phyloP scores from a whole-genome alignment of 2,329 filamentous ascomycete genomes.

The Penicillium corylophilum region DNA sequence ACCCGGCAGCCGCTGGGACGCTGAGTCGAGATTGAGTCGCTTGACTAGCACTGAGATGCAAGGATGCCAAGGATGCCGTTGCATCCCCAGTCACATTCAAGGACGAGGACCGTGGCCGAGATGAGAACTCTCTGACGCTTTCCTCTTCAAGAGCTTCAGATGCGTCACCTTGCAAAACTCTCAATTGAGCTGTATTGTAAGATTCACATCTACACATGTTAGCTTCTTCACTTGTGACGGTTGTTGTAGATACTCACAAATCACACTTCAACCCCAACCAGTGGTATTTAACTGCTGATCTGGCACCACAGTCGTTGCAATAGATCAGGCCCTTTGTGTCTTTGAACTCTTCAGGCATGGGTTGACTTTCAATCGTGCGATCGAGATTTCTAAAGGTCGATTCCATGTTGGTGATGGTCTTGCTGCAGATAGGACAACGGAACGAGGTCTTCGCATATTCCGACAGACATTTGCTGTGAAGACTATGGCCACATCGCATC shows the following conservation, averaged over 20 bases:
- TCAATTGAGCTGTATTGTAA: slow-evolving; percentile 48
- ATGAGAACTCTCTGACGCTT: slow-evolving; percentile 15
- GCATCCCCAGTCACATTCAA: slow-evolving; percentile 26
- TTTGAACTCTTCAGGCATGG: slow-evolving; percentile 83
- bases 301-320: slow-evolving; percentile 92
- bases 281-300: slow-evolving; percentile 83
- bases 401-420: slow-evolving; percentile 97
- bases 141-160: slow-evolving; percentile 26
- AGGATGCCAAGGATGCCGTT: slow-evolving; percentile 22
- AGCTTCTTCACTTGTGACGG: slow-evolving; percentile 3
- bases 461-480: slow-evolving; percentile 85
- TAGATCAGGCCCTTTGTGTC: slow-evolving; percentile 79
- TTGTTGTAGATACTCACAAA: slow-evolving; percentile 39
- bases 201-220: slow-evolving; percentile 42
- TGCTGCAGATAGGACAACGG: slow-evolving; percentile 94
- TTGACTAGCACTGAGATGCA: slow-evolving; percentile 32
- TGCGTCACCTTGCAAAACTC: slow-evolving; percentile 36
- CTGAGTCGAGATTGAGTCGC: slow-evolving; percentile 24
- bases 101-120: slow-evolving; percentile 29
- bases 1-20: slow-evolving; percentile 19
- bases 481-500: slow-evolving; percentile 93
- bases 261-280: slow-evolving; percentile 92
- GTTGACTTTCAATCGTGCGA: slow-evolving; percentile 79
- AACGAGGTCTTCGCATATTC: slow-evolving; percentile 88
- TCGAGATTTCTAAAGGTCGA: slow-evolving; percentile 89